Evolutionary conservation across 176 grass and related monocot genomes (phyloP), one percentile per base, ranked within the genome.

Genomic region (Dendrocalamus sinicus): DNA sequence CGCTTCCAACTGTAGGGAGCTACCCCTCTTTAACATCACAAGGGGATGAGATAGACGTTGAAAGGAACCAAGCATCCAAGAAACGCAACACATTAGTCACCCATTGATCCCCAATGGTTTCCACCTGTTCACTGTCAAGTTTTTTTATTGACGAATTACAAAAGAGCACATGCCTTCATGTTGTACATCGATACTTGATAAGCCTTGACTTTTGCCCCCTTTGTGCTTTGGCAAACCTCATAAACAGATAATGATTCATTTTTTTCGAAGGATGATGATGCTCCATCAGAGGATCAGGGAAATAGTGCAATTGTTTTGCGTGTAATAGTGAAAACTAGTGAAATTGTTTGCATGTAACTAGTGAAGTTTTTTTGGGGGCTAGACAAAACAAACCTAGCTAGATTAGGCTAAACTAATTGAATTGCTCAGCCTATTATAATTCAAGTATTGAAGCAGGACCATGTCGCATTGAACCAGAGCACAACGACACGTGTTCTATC

Each of bases 171-270:
- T 77, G 73, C 73, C 63, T 45, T 44, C 23, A 19, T 24, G 12
- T 24, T 10, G 19, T 22, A 1, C 5, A 64, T 5, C 24, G 9
- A 15, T 8, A 41, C 22, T 54, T 55, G 83, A 77, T 76, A 67
- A 76, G 47, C 3, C 15, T 67, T 85, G 72, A 76, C 82, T 67
- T 84, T 12, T 66, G 37, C 35, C 17, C 78, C 46, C 4, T 9
- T 52, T 47, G 62, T 15, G n/a, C 19, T 54, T 41, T 57, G 26
- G 13, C 7, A 10, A 70, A 54, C 1, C 30, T 70, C 65, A 3
- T 13, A 10, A 24, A 24, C 65, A 41, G 19, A 24, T 9, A 62
- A 62, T 10, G 59, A 24, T 62, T 26, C 11, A 12, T 17, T 72
- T 4, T 4, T 47, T 12, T n/a, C 10, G 4, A 47, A 48, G 45